These are phyloP conservation scores for Lentinus brumalis DNA, from an alignment of 768 basidiomycete genomes.

Conservation along the genomic window DNA sequence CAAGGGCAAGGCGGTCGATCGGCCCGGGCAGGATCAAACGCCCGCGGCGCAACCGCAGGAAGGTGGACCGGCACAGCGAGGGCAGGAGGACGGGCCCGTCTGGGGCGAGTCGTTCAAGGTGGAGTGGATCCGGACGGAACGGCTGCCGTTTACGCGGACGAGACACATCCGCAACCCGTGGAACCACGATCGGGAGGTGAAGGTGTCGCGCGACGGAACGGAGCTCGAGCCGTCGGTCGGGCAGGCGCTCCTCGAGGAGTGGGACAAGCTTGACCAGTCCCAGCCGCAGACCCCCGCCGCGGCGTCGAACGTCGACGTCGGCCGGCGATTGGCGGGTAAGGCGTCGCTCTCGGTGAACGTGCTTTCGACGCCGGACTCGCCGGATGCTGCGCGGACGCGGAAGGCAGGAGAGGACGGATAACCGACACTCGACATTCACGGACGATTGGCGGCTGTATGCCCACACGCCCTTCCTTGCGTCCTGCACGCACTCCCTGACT, in stretches of 20 bases:
- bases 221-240: conserved; percentile 85
- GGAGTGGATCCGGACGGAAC: conserved; percentile 76
- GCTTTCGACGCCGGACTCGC: background rate
- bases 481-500: background rate
- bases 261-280: conserved; percentile 43
- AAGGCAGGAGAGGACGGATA: conserved; percentile 7
- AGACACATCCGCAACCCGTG: conserved; percentile 87
- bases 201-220: conserved; percentile 88
- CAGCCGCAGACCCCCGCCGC: conserved; percentile 17
- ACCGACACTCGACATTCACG: background rate
- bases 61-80: conserved; percentile 18
- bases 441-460: background rate
- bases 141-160: conserved; percentile 74
- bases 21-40: conserved; percentile 18
- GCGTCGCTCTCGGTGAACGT: conserved; percentile 16
- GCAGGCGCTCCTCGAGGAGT: conserved; percentile 67
- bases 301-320: conserved; percentile 8
- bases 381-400: background rate
- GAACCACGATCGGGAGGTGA: conserved; percentile 84
- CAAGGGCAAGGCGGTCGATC: conserved; percentile 16
- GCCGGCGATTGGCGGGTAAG: conserved; percentile 14
- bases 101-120: conserved; percentile 85
- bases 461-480: background rate
- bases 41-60: conserved; percentile 17
- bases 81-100: conserved; percentile 25